phyloP scores from a whole-genome alignment of 2,329 filamentous ascomycete species.

The Cadophora gregata region DNA sequence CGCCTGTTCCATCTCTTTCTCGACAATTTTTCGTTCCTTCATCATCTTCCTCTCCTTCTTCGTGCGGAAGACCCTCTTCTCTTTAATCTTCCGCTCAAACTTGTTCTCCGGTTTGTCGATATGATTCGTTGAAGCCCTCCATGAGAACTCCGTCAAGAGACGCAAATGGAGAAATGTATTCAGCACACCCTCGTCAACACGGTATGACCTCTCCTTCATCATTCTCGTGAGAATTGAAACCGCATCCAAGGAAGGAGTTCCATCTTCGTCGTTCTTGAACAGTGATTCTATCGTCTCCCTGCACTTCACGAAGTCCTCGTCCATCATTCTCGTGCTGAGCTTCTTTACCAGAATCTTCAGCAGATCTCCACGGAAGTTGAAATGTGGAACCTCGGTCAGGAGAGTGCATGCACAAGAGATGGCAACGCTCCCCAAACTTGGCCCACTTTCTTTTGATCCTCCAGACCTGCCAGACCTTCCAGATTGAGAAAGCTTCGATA shows the following conservation, averaged over 20 bases:
- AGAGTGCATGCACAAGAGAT: slow-evolving; percentile 86
- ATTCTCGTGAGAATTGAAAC: slow-evolving; percentile 87
- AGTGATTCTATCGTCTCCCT: slow-evolving; percentile 79
- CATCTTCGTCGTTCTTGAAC: slow-evolving; percentile 88
- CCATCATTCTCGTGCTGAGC: slow-evolving; percentile 73
- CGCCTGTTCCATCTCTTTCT: slow-evolving; percentile 92
- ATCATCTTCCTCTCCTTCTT: slow-evolving; percentile 84
- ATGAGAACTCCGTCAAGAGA: slow-evolving; percentile 83
- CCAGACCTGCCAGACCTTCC: slow-evolving; percentile 48
- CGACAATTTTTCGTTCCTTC: slow-evolving; percentile 84
- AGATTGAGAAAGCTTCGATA: slow-evolving; percentile 71
- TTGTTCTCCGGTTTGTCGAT: slow-evolving; percentile 63
- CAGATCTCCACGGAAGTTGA: slow-evolving; percentile 92
- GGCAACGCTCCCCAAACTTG: slow-evolving; percentile 72
- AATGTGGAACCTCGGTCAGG: slow-evolving; percentile 84
- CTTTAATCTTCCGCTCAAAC: slow-evolving; percentile 65
- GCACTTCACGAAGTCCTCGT: slow-evolving; percentile 79
- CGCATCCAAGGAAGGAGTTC: slow-evolving; percentile 84
- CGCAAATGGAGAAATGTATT: slow-evolving; percentile 92
- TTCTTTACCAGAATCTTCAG: slow-evolving; percentile 87
- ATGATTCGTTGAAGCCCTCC: slow-evolving; percentile 79
- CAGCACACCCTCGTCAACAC: slow-evolving; percentile 82
- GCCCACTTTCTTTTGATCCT: slow-evolving; percentile 48
- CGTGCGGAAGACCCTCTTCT: slow-evolving; percentile 84
- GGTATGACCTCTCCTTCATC: slow-evolving; percentile 88